A percentile compares a stretch with the other conserved stretches of the same genome.
Conservation (phyloP, 176 grass and related monocot genomes). For the Triticum turgidum region DNA sequence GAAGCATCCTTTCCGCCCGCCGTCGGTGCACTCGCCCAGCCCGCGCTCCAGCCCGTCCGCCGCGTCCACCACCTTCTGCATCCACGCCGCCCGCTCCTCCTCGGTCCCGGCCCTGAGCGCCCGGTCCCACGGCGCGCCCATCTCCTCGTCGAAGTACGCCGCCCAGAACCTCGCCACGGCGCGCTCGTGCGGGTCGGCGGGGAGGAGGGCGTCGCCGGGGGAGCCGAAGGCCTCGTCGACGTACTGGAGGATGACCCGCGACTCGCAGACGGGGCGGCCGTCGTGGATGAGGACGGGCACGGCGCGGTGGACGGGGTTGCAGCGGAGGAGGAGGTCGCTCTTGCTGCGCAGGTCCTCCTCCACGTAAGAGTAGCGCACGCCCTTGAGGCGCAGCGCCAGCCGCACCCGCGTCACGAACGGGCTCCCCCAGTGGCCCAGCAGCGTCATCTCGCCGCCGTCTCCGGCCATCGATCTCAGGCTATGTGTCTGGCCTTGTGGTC, state of each 20-base stretch:
- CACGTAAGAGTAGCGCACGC: constrained; percentile 38
- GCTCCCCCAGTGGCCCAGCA: constrained; percentile 42
- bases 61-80: background rate
- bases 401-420: constrained; percentile 23
- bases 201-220: constrained; percentile 17
- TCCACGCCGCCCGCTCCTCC: background rate
- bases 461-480: constrained; percentile 6
- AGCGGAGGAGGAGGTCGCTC: constrained; percentile 49
- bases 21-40: constrained; percentile 22
- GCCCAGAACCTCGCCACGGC: constrained; percentile 35
- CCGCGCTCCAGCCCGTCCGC: constrained; percentile 31
- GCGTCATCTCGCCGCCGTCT: constrained; percentile 22
- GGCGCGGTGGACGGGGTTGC: constrained; percentile 55
- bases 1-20: background rate
- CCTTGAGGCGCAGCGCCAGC: constrained; percentile 52
- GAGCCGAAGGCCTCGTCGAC: constrained; percentile 40
- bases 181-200: constrained; percentile 34
- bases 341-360: constrained; percentile 51
- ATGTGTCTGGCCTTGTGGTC: background rate
- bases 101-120: background rate
- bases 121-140: background rate
- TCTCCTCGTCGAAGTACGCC: constrained; percentile 40
- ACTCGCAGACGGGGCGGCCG: constrained; percentile 30
- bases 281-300: constrained; percentile 49
- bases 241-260: constrained; percentile 46